Evolutionary conservation across 441 rosid species (phyloP).

Genomic region (Theobroma grandiflorum): DNA sequence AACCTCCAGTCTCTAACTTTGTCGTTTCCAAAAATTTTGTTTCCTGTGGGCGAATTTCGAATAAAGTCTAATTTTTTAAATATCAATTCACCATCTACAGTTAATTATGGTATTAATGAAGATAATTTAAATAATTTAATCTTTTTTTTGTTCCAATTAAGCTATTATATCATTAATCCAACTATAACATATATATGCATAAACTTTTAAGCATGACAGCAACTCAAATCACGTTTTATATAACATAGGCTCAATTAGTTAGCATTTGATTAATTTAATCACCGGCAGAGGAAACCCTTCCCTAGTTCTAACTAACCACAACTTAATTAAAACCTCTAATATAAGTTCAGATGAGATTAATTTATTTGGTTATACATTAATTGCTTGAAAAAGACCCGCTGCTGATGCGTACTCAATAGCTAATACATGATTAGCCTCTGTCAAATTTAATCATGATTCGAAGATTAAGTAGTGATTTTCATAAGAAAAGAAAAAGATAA

Average conservation of each 20-base stretch:
- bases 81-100: not conserved
- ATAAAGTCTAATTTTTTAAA: not conserved
- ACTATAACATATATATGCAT: no score
- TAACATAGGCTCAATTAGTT: not conserved
- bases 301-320: not conserved
- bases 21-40: not conserved
- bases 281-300: not conserved
- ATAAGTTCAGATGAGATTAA: not conserved
- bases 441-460: not conserved
- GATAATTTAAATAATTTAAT: not conserved
- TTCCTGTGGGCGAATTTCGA: not conserved
- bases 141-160: not conserved
- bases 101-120: not conserved
- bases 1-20: not conserved
- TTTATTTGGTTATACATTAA: not conserved
- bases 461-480: not conserved
- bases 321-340: not conserved
- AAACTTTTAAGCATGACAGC: not conserved
- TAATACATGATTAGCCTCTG: not conserved
- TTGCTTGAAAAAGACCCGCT: not conserved
- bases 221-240: not conserved
- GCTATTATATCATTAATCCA: not conserved
- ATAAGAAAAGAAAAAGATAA: not conserved
- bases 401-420: not conserved
- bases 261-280: constrained; percentile 1